Percentiles rank a stretch among this genome's conserved stretches.
Conservation (phyloP, 345 rosid species). For the Psidium friedrichsthalianum region DNA sequence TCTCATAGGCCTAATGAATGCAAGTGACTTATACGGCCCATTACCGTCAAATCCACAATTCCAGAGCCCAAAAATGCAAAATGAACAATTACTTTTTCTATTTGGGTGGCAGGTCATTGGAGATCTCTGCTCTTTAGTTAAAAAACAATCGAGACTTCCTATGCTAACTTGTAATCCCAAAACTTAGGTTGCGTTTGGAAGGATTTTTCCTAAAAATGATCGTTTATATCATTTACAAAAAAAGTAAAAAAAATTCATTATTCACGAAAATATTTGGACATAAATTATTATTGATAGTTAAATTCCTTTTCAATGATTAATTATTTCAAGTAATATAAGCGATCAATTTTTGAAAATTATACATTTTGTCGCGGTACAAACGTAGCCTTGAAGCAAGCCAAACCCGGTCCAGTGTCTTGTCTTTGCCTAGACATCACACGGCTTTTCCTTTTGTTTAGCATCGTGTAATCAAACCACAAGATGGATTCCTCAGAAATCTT, state of each 20-base stretch:
- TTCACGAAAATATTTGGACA: not conserved
- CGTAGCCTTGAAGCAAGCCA: not conserved
- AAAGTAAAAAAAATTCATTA: not conserved
- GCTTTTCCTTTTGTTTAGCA: not conserved
- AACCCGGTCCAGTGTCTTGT: not conserved
- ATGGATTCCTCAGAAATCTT: not conserved
- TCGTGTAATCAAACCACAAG: not conserved
- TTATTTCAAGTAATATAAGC: not conserved
- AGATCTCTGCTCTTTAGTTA: not conserved
- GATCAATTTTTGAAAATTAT: not conserved
- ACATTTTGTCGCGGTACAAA: not conserved
- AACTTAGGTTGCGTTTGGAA: not conserved
- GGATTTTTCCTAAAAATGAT: not conserved
- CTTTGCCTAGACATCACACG: not conserved
- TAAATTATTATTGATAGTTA: too few relatives aligned
- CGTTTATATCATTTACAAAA: not conserved
- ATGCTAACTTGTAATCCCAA: not conserved
- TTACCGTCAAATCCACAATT: not conserved
- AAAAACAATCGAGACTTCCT: not conserved
- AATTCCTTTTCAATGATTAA: not conserved
- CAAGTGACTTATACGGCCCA: not conserved
- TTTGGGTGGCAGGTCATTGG: not conserved
- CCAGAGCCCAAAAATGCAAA: not conserved
- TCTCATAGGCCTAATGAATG: not conserved
- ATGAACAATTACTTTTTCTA: not conserved